A percentile compares a stretch with the other conserved stretches of the same genome.
Evolutionary conservation across 306 rosid genomes (phyloP).

Genomic region (Nissolia schottii): DNA sequence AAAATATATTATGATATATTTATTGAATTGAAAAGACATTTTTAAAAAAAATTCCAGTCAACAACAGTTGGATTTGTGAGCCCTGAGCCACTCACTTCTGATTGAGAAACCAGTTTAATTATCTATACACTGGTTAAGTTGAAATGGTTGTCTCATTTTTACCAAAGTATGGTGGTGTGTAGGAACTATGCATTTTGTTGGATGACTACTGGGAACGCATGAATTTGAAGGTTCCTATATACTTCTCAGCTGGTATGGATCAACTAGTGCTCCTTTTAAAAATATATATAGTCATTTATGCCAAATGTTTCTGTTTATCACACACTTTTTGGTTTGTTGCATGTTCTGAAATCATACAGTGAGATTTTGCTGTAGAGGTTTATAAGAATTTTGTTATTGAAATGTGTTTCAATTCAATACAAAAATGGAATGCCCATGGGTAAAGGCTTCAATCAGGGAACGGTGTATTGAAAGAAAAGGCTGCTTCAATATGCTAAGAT

Average conservation of each 20-base stretch:
- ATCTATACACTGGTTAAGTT: neutral
- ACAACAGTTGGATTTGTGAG: neutral
- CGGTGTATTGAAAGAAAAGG: neutral
- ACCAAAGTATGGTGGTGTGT: constrained; percentile 17
- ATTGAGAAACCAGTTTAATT: constrained; percentile 1
- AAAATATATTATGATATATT: neutral
- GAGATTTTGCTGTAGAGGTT: neutral
- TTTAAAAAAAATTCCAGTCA: neutral
- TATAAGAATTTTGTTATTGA: neutral
- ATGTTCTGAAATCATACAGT: neutral
- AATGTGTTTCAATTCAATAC: neutral
- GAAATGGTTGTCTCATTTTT: neutral
- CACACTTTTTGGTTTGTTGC: neutral
- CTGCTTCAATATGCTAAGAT: neutral
- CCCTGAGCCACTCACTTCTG: neutral
- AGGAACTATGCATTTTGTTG: constrained; percentile 94
- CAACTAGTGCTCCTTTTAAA: neutral
- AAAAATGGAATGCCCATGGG: neutral
- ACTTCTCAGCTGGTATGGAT: constrained; percentile 78
- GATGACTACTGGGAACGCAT: constrained; percentile 96
- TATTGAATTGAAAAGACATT: neutral
- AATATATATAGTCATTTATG: neutral
- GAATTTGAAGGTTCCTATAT: constrained; percentile 90
- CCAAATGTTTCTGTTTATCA: neutral
- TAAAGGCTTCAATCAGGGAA: neutral